These are phyloP conservation scores for Cryphonectria japonica DNA, from an alignment of 2,329 filamentous ascomycete genomes.

Conservation along the genomic window DNA sequence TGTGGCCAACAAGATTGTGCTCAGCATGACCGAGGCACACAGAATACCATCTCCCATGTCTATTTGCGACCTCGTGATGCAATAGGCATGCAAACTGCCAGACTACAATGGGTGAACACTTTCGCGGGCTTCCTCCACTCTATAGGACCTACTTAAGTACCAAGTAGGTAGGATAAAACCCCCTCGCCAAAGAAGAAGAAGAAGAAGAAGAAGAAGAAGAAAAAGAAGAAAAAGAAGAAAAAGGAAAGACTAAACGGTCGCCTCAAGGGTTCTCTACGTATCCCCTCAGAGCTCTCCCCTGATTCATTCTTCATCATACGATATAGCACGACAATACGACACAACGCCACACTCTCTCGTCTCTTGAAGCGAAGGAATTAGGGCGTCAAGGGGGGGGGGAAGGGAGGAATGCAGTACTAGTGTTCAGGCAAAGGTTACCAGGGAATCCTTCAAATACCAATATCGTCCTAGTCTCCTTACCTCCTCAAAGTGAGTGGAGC, in stretches of 20 bases:
- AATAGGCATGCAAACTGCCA: not conserved
- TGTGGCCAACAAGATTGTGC: not conserved
- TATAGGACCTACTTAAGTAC: too few relatives aligned
- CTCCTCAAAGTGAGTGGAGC: not conserved
- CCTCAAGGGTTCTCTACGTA: too few relatives aligned
- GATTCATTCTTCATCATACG: too few relatives aligned
- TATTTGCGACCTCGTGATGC: not conserved
- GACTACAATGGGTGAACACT: not conserved
- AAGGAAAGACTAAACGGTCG: not conserved
- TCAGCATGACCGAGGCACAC: not conserved
- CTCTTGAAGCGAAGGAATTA: not conserved
- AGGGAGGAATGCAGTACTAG: not conserved
- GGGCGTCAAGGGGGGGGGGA: not conserved
- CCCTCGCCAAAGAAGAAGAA: not conserved
- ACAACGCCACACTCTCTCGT: not conserved
- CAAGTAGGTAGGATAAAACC: too few relatives aligned
- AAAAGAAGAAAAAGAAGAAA: too few relatives aligned
- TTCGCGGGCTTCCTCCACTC: not conserved
- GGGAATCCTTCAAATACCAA: not conserved
- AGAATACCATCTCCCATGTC: not conserved
- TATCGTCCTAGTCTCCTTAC: not conserved
- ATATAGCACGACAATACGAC: not conserved
- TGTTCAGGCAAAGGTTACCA: not conserved
- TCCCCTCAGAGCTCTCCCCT: too few relatives aligned
- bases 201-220: not conserved